Base-by-base conservation (phyloP, 2,329 filamentous ascomycete species). In the Ampelomyces quisqualis region DNA sequence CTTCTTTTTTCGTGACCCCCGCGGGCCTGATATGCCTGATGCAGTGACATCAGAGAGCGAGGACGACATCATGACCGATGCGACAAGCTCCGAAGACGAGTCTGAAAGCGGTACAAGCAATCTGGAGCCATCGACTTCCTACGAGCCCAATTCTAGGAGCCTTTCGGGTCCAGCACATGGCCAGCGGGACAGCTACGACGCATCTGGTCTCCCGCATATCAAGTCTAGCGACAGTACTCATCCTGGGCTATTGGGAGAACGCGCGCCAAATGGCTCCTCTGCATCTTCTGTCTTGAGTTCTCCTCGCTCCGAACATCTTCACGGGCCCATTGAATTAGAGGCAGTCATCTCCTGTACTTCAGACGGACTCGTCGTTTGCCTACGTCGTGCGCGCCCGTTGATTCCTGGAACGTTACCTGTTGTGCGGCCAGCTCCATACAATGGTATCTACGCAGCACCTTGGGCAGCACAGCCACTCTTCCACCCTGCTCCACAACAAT, bases 321-420 rank as follows among this genome's bases (percentile, higher is more conserved):
- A 57, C 13, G 69, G 68, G 10, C 74, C 76, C 1, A 75, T 89
- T 36, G 88, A 94, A 68, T 73, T 95, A 3, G 89, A 95, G 69
- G 89, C 88, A 2, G 88, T 95, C n/a, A 84, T 95, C 4, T 94
- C 89, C 0, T 95, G 89, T 68, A 89, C 88, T 2, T 94, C 89
- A 0, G 89, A 95, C 64, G 89, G 89, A 1, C 73, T 95, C 1
- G 88, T 94, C 2, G 88, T 94, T 6, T 83, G 91, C 34, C 72
- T 94, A 10, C 80, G 89, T 40, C 81, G 79, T 49, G 88, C 88
- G 17, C 79, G 86, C 18, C 84, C 87, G 3, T 76, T 81, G 6
- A 81, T 90, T 32, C 85, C 85, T 3, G 57, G 57, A 17, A 40
- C 43, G 3, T 39, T 60, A 20, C 59, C 62, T 10, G 27, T 40